Conservation (phyloP, 495 filamentous ascomycete genomes). For the Letharia lupina region DNA sequence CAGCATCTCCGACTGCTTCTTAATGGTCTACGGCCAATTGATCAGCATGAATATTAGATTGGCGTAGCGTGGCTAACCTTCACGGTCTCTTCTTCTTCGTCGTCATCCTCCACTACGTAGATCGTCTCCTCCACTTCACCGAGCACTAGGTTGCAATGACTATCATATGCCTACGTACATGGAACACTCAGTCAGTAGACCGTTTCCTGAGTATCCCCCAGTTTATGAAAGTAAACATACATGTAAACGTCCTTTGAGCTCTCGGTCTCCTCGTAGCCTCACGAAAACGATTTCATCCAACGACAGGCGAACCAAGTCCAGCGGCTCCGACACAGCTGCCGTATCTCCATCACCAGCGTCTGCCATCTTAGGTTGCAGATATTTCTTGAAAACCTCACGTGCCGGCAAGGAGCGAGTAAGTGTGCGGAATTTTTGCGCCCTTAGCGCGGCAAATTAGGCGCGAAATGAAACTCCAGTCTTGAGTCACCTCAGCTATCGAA, state of each 20-base stretch:
- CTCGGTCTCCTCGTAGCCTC: slow-evolving; percentile 88
- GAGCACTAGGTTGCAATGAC: slow-evolving; percentile 95
- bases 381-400: background rate
- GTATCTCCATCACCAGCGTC: slow-evolving; percentile 58
- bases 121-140: slow-evolving; percentile 97
- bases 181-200: slow-evolving; percentile 3
- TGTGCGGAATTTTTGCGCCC: slow-evolving; percentile 10
- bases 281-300: slow-evolving; percentile 96
- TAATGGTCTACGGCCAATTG: slow-evolving; percentile 60
- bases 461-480: background rate
- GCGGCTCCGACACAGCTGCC: slow-evolving; percentile 68
- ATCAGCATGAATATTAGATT: slow-evolving; percentile 20
- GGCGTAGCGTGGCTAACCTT: slow-evolving; percentile 34
- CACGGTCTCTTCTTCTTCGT: slow-evolving; percentile 70
- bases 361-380: slow-evolving; percentile 45
- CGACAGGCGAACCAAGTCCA: slow-evolving; percentile 89
- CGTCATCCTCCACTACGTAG: slow-evolving; percentile 74
- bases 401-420: background rate
- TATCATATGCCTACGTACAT: slow-evolving; percentile 76
- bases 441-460: slow-evolving; percentile 4
- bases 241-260: slow-evolving; percentile 89
- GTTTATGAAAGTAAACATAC: slow-evolving; percentile 42
- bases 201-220: background rate
- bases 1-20: slow-evolving; percentile 98
- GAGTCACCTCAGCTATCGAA: slow-evolving; percentile 1